Evolutionary conservation across 2,329 filamentous ascomycete genomes (phyloP), one percentile per base, ranked within the genome.

Genomic region (Mycosphaerelloides madeirae): DNA sequence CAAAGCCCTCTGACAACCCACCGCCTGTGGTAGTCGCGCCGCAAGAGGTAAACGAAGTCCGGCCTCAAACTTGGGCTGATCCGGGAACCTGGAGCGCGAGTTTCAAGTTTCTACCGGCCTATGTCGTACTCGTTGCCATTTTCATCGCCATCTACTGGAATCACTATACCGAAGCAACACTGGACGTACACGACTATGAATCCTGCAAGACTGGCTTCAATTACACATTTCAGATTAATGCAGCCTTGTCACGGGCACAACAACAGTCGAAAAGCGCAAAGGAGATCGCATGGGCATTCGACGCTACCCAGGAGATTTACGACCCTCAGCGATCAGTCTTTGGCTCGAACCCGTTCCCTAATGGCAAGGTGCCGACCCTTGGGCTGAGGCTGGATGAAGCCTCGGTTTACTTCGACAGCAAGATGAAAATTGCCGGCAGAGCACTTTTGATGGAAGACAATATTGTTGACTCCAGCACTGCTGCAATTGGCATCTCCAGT

Each of bases 401-500:
- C 4, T 43, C 69, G 25, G 32, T 52, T 1, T 73, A 69, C 52
- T 43, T 43, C 1, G 33, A 49, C 22, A 18, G 29, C 1, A 46
- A 41, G 19, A 58, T 65, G 12, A 59, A 62, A 22, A 68, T 69
- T 15, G 50, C 62, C 18, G 55, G 46, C 12, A 38, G 49, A 5
- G 64, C 61, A 4, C 50, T 70, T 2, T 62, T 65, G 14, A 59
- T 61, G 5, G 65, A 61, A 12, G 63, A 65, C 34, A 63, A 65
- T 54, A 50, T 36, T 20, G 60, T 68, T 6, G 64, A 68, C 13
- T 65, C 67, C 18, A 72, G 76, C 48, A 69, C 72, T 3, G 68
- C 70, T 13, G 65, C 70, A 3, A 60, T 75, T 6, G 69, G 71
- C 3, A 66, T 73, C 12, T 61, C 68, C 13, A 68, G 73, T 1